Conservation (phyloP, 1,139 yeast genomes). For the Suhomyces panamericanus region DNA sequence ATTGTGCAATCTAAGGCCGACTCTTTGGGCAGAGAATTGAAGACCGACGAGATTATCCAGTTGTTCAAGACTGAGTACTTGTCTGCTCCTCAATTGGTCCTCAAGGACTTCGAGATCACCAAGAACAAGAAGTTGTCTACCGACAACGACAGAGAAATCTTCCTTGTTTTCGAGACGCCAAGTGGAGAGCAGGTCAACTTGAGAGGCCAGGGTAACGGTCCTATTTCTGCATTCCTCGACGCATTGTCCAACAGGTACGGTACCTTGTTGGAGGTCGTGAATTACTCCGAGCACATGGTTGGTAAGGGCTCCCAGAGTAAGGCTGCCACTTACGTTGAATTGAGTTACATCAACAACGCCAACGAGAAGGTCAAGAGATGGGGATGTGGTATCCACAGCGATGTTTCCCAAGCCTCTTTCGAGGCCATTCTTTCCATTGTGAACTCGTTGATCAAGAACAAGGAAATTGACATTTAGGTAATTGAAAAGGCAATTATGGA, state of each 20-base stretch:
- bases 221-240: slow-evolving; percentile 48
- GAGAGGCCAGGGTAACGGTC: slow-evolving; percentile 47
- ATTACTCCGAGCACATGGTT: slow-evolving; percentile 46
- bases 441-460: slow-evolving; percentile 32
- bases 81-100: slow-evolving; percentile 24
- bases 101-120: slow-evolving; percentile 38
- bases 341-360: slow-evolving; percentile 30
- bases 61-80: slow-evolving; percentile 41
- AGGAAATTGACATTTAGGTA: slow-evolving; percentile 23
- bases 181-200: slow-evolving; percentile 26
- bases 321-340: slow-evolving; percentile 51
- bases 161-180: slow-evolving; percentile 24
- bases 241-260: slow-evolving; percentile 39
- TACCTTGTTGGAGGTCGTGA: slow-evolving; percentile 40
- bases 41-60: slow-evolving; percentile 41
- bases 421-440: slow-evolving; percentile 47
- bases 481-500: not conserved
- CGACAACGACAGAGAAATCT: slow-evolving; percentile 31
- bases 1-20: slow-evolving; percentile 46
- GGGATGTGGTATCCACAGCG: slow-evolving; percentile 51
- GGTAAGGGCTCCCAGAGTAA: slow-evolving; percentile 45
- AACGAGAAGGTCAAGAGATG: slow-evolving; percentile 34
- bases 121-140: slow-evolving; percentile 21
- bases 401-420: slow-evolving; percentile 49
- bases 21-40: slow-evolving; percentile 45